Base-by-base conservation (phyloP, 2,329 filamentous ascomycete genomes). In the Colletotrichum liaoningense region DNA sequence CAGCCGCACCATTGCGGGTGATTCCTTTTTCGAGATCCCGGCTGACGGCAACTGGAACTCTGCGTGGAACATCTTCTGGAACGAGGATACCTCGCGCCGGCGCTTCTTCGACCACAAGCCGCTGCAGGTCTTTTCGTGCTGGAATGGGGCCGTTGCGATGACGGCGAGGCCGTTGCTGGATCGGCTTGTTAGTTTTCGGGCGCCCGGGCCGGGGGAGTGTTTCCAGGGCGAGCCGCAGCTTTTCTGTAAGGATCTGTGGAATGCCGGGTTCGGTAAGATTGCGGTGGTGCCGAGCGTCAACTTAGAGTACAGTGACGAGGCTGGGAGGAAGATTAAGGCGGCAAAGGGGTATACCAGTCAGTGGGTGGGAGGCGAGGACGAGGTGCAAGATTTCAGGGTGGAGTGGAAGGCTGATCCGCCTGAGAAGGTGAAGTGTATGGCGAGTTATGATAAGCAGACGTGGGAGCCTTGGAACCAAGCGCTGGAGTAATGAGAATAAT, bases 71-170 rank as follows among this genome's bases (percentile, higher is more conserved):
- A 79, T 90, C 3, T 91, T 92, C 76, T 88, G 86, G 84, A 87
- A 88, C 75, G 83, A 88, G 33, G 77, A 79, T 0, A 78, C 77
- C 0, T 79, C 85, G 2, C 79, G 76, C 8, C 58, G 72, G 2
- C 79, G 84, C 3, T 85, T 84, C 66, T 58, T 74, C 0, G 73
- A 73, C 0, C 78, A 81, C 28, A 79, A 80, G n/a, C 88, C 90
- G 1, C 88, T 91, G 72, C 90, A 91, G 77, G 89, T 91, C 0
- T 91, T 89, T 72, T 79, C 88, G 1, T 92, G 90, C 78, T 91
- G 90, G 89, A 91, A 91, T 72, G 90, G 90, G 2, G 88, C 86
- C 0, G 83, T 83, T 0, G 85, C 84, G 0, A 86, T 91, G 64
- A 81, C 80, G 0, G 88, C 88, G 0, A 79, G 80, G 54, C 87